Evolutionary conservation across 2,329 filamentous ascomycete species (phyloP), one percentile per base, ranked within the genome.

Genomic region (Fusarium siculi): DNA sequence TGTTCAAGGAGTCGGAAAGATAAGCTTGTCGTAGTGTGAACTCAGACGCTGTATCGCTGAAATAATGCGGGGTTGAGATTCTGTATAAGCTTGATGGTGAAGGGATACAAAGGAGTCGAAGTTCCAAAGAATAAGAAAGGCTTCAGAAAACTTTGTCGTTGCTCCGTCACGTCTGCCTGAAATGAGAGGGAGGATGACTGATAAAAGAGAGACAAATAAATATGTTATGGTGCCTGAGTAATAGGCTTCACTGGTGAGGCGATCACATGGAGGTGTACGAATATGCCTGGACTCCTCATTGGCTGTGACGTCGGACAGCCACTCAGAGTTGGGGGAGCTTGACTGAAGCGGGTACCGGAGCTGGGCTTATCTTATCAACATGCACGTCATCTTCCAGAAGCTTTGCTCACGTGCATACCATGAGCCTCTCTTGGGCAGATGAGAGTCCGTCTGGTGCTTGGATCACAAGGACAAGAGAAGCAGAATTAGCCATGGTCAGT

Each of bases 211-310:
- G 34, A 46, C 57, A 56, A 56, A 58, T 47, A 47, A 47, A 47
- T 43, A 25, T 37, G 43, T 53, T 25, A 44, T 37, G 8, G 58
- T 66, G 25, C 66, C 67, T 58, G 52, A 65, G 66, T 57, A 64
- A 57, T 64, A 39, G 62, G 72, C 47, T 60, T 72, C 64, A 53
- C 63, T 63, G 74, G 59, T 72, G 73, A 77, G 65, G 60, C 77
- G 70, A 79, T 80, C 79, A 80, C 79, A 80, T 79, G 79, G 74
- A 66, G 70, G 71, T 59, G 70, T 67, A 30, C 25, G 21, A 4
- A 47, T 21, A 63, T 77, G 62, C 49, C 64, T 55, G 58, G 32
- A 61, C 66, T 62, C 66, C 64, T 77, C 63, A 77, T 76, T 77
- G 74, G 75, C 50, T 42, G 34, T 32, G 44, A 54, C 34, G 61